Percentiles rank a stretch among this genome's conserved stretches.
Conservation (phyloP, 176 grass and related monocot genomes). For the Oryza punctata region DNA sequence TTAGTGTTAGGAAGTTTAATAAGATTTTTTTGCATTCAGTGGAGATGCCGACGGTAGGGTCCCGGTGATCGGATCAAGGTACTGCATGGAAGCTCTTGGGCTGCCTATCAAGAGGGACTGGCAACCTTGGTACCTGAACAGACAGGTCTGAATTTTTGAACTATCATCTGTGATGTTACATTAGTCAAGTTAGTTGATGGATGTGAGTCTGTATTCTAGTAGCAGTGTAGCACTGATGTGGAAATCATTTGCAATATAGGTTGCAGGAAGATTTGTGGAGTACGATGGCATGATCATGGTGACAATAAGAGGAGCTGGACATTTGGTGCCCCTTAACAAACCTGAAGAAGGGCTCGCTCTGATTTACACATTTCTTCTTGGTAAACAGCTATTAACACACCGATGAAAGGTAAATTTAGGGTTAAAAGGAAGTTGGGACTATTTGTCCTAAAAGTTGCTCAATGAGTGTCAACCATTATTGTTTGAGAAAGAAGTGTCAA, state of each 20-base stretch:
- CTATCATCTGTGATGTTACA: neutral
- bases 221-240: neutral
- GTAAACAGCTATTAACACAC: constrained; percentile 56
- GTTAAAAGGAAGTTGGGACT: neutral
- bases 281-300: constrained; percentile 76
- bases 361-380: constrained; percentile 63
- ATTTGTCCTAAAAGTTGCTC: neutral
- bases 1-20: neutral
- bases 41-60: constrained; percentile 93
- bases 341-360: constrained; percentile 70
- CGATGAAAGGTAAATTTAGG: constrained; percentile 29
- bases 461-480: neutral
- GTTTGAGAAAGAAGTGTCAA: too few relatives aligned
- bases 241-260: constrained; percentile 37
- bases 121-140: constrained; percentile 76
- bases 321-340: constrained; percentile 90
- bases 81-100: constrained; percentile 77
- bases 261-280: constrained; percentile 88
- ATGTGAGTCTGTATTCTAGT: neutral
- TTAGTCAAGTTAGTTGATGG: neutral
- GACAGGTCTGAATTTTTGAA: constrained; percentile 62
- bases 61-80: constrained; percentile 86
- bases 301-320: constrained; percentile 89
- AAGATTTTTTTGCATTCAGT: constrained; percentile 38
- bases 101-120: constrained; percentile 69